Base-by-base conservation (phyloP, 2,329 filamentous ascomycete species). In the Diaporthe australafricana region DNA sequence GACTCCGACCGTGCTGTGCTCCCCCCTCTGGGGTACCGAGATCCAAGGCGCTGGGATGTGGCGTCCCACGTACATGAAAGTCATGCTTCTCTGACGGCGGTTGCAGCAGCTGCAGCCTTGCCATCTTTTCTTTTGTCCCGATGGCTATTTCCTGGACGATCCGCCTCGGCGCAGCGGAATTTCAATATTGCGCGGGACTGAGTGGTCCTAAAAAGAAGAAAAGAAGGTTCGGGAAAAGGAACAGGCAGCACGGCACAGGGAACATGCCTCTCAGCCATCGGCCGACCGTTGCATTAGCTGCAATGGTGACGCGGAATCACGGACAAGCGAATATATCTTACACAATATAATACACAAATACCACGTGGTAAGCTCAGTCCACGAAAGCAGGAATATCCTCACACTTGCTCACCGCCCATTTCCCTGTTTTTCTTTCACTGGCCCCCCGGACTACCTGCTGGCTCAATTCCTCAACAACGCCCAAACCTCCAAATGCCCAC, bases 31-130 rank as follows among this genome's bases (percentile, higher is more conserved):
- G 53, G 67, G 67, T 52, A 40, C 67, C 55, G 67, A 50, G 35
- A 50, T 48, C 67, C 67, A 69, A 14, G 53, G 17, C 53, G 17
- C 42, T 60, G 67, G 67, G 67, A 52, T 50, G 67, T 69, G 67
- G 67, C 67, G 67, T 48, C 67, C 38, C 53, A 60, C 67, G 67
- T 60, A 69, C 67, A 69, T 69, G 53, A 69, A n/a, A 60, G 32
- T 60, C 67, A 50, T 50, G 53, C 42, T 40, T 65, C 25, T 50
- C 60, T 65, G 45, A 50, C 45, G 30, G 60, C 45, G 12, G 60
- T 50, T 65, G 60, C 60, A 65, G 30, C 53, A 65, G 30, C 53
- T 69, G 53, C 40, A 56, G 65, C 52, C 52, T 56, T 38, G 40
- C 35, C 25, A 7, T 22, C 17, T 53, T 53, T 38, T 56, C 14